Evolutionary conservation across 2,329 filamentous ascomycete species (phyloP), one percentile per base, ranked within the genome.

Genomic region (Fusarium sp.): DNA sequence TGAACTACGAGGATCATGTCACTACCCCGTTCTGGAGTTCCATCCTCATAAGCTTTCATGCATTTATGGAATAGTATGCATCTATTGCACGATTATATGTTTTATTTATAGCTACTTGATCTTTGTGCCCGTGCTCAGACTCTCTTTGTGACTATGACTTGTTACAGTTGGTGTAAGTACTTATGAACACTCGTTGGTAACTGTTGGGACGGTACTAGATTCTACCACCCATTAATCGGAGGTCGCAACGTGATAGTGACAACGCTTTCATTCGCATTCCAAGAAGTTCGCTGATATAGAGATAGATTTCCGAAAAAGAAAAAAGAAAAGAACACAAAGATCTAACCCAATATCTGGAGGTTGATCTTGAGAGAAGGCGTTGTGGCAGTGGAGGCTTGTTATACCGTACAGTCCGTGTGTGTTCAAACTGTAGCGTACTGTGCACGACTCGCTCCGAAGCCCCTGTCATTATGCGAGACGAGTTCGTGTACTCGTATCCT

Each of bases 401-500:
- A n/a, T 25, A 49, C 62, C 25, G 62, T 65, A 23, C 16, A 10
- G 19, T 0, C 1, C 45, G 62, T 45, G 21, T 1, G 3, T 0
- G 0, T 5, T 7, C 2, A 23, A 2, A 65, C 62, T 49, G 62
- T 66, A 0, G 4, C 9, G 6, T 48, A 65, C 62, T 65, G 62
- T 65, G 5, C 37, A 31, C 62, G 61, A 55, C 54, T 50, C 54
- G 34, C 25, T 28, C 18, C 45, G 44, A 61, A 43, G 48, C 62
- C 62, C 63, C 56, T 67, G 64, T 67, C 45, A 37, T 16, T 51
- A 48, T 31, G 62, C 48, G 46, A 56, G 57, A 67, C 39, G 39
- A 39, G 21, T 26, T 57, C 18, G 23, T 51, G 25, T 57, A 44
- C 26, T 48, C 21, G n/a, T 37, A 48, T 37, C 10, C 57, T 51